phyloP scores from a whole-genome alignment of 2,329 filamentous ascomycete species.

The Aspergillus sp. region DNA sequence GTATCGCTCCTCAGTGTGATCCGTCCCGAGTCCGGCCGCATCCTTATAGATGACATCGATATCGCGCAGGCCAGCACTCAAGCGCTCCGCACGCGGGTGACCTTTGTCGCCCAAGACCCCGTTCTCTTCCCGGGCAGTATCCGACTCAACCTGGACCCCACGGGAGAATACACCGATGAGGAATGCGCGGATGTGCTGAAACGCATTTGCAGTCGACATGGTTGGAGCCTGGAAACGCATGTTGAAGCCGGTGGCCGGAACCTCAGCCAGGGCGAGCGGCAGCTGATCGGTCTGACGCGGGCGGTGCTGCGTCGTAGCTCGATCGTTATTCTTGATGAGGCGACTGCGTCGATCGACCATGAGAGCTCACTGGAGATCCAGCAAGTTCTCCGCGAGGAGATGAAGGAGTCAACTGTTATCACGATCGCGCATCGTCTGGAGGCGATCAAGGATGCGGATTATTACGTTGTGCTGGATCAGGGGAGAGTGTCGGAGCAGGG shows the following conservation, averaged over 20 bases:
- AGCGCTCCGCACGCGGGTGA: constrained; percentile 60
- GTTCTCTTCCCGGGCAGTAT: constrained; percentile 64
- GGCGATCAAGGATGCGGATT: constrained; percentile 60
- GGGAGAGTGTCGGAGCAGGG: constrained; percentile 43
- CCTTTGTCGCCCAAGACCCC: constrained; percentile 67
- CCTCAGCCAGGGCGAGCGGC: constrained; percentile 63
- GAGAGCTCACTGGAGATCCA: constrained; percentile 55
- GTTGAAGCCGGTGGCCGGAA: constrained; percentile 63
- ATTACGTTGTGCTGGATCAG: constrained; percentile 54
- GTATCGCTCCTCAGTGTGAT: constrained; percentile 59
- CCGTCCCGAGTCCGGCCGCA: constrained; percentile 53
- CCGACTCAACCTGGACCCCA: constrained; percentile 62
- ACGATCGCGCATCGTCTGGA: constrained; percentile 65
- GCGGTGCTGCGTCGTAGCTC: constrained; percentile 61
- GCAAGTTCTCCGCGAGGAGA: constrained; percentile 35
- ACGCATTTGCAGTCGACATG: constrained; percentile 55
- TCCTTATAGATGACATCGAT: constrained; percentile 61
- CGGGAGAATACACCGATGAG: constrained; percentile 55
- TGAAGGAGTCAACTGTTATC: constrained; percentile 54
- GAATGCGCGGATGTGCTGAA: constrained; percentile 55
- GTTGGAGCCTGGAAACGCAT: constrained; percentile 56
- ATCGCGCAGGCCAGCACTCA: constrained; percentile 60
- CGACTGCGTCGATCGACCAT: constrained; percentile 63
- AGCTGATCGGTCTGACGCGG: constrained; percentile 63
- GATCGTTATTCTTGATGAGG: constrained; percentile 66